Evolutionary conservation across 2,329 filamentous ascomycete genomes (phyloP), one percentile per base, ranked within the genome.

Genomic region (Coleophoma eucalyptorum): DNA sequence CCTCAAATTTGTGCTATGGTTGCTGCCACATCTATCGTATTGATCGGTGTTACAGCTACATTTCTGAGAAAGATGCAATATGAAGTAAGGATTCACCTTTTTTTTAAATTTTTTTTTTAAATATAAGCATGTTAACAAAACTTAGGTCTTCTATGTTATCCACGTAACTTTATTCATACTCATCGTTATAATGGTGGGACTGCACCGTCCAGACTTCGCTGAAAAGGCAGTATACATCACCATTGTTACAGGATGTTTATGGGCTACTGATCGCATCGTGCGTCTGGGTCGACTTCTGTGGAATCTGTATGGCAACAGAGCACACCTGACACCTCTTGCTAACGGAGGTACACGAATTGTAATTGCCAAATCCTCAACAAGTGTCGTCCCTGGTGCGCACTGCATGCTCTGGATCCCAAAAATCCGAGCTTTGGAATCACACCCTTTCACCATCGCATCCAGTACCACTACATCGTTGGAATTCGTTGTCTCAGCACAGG

Each of bases 371-470:
- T 73, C 75, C 0, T 49, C 69, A 0, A 62, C 66, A 2, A 3
- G 15, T n/a, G 73, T 74, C 1, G 62, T 67, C 2, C 72, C 81
- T 0, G 81, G 80, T 1, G 77, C 78, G 55, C 83, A 86, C 59
- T 79, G 78, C 56, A 84, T 83, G 58, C 65, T 86, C 35, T 85
- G 80, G 79, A 74, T 86, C 7, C 83, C 83, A 0, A 67, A 68
- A 3, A 72, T 85, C 45, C 75, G 81, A 11, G 55, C 69, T 2
- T 67, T 77, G 16, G 78, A 85, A 64, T 80, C 77, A 3, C 83
- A 86, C 52, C 81, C 81, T 0, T 85, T 85, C 55, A 84, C 80
- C 5, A 78, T 84, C 43, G 76, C 77, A 20, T 61, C 59, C 12
- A 26, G 19, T n/a, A 44, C 42, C 6, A 65, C 72, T 16, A 72